A percentile compares a stretch with the other conserved stretches of the same genome.
Evolutionary conservation across 1,139 yeast genomes (phyloP).

Genomic region (Yamadazyma triangularis): DNA sequence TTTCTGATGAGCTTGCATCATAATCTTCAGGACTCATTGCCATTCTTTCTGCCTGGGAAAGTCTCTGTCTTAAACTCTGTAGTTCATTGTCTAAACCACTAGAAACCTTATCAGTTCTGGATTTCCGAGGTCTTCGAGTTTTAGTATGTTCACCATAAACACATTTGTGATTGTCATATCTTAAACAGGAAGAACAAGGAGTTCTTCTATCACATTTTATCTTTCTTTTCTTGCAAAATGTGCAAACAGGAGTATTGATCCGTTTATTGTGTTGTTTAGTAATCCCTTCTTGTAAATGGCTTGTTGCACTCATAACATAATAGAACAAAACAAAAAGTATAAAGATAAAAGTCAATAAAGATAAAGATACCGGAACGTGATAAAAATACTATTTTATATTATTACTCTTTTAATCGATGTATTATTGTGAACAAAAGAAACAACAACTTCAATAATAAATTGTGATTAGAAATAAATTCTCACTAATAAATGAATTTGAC

Average conservation of each 20-base stretch:
- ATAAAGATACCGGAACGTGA: no score
- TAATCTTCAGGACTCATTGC: background rate
- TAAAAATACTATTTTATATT: no score
- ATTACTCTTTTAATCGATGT: no score
- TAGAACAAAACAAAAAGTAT: no score
- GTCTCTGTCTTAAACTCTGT: background rate
- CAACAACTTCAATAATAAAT: no score
- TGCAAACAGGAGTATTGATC: conserved; percentile 33
- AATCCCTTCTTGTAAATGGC: no score
- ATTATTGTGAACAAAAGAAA: no score
- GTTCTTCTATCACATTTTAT: conserved; percentile 37
- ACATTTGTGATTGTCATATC: conserved; percentile 28
- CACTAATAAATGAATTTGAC: no score
- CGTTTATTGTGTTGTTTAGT: no score
- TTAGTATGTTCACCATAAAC: conserved; percentile 10
- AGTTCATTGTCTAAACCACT: background rate
- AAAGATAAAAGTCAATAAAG: no score
- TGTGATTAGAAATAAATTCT: no score
- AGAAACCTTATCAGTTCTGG: background rate
- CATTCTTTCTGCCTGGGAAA: background rate
- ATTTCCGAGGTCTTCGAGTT: background rate
- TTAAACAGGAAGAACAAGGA: conserved; percentile 40
- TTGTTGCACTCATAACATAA: no score
- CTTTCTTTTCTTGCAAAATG: conserved; percentile 35
- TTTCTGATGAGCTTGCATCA: background rate